phyloP scores from a whole-genome alignment of 1,139 yeast genomes.

The Ogataea hybrid region DNA sequence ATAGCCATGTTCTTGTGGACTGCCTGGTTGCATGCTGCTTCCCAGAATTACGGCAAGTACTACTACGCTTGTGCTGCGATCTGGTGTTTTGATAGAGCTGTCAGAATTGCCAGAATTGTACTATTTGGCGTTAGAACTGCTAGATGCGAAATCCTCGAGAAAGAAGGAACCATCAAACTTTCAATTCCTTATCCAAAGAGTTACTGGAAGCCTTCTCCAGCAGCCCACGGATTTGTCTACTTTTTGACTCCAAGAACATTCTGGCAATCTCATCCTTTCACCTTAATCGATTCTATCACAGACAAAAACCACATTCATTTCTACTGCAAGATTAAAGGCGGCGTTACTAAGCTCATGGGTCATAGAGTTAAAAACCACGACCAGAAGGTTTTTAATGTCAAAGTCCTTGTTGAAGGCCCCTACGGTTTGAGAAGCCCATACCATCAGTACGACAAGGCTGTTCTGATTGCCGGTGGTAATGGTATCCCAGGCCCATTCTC shows the following conservation, averaged over 20 bases:
- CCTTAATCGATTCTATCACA: slow-evolving; percentile 30
- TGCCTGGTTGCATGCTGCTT: slow-evolving; percentile 56
- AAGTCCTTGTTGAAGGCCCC: slow-evolving; percentile 57
- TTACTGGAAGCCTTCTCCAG: slow-evolving; percentile 48
- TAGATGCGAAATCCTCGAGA: slow-evolving; percentile 41
- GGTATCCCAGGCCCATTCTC: slow-evolving; percentile 59
- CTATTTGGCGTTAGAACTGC: slow-evolving; percentile 52
- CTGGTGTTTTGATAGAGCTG: slow-evolving; percentile 61
- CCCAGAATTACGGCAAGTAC: slow-evolving; percentile 45
- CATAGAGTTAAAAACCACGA: slow-evolving; percentile 6
- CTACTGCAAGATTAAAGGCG: slow-evolving; percentile 40
- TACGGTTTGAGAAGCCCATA: slow-evolving; percentile 57
- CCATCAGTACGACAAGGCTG: slow-evolving; percentile 52
- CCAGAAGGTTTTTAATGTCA: slow-evolving; percentile 18
- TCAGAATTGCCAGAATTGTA: slow-evolving; percentile 48
- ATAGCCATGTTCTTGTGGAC: slow-evolving; percentile 57
- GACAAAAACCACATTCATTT: slow-evolving; percentile 30
- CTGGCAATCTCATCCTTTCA: slow-evolving; percentile 46
- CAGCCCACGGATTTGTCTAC: slow-evolving; percentile 52
- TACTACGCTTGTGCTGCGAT: slow-evolving; percentile 54
- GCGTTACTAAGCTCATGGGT: slow-evolving; percentile 28
- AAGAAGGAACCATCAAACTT: slow-evolving; percentile 37
- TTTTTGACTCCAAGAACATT: slow-evolving; percentile 37
- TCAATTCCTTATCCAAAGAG: slow-evolving; percentile 36
- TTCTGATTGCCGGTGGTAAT: slow-evolving; percentile 69